phyloP scores from a whole-genome alignment of 208 protist species.

The Trypanosoma lewisi region DNA sequence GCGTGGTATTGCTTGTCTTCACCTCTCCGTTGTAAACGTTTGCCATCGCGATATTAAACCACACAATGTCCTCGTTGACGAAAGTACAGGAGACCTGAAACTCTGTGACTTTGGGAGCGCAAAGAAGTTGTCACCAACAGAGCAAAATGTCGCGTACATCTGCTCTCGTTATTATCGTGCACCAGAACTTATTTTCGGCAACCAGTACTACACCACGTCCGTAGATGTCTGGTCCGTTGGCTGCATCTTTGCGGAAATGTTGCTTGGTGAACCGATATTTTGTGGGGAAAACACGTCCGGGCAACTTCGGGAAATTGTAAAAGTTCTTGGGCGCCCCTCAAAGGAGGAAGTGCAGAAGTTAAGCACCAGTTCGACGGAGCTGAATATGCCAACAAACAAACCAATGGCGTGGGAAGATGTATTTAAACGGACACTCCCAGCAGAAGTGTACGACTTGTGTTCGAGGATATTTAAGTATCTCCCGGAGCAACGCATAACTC shows the following conservation, averaged over 20 bases:
- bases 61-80: constrained; percentile 99
- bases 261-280: constrained; percentile 99
- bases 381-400: constrained; percentile 51
- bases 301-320: constrained; percentile 97
- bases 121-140: constrained; percentile 97
- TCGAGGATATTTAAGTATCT: constrained; percentile 93
- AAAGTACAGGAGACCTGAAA: constrained; percentile 92
- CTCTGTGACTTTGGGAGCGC: constrained; percentile 99
- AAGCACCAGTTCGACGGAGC: constrained; percentile 46
- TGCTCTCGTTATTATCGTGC: constrained; percentile 99
- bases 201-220: constrained; percentile 98
- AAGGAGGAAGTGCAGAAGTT: constrained; percentile 70
- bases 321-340: constrained; percentile 95
- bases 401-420: constrained; percentile 58
- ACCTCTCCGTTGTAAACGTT: constrained; percentile 86
- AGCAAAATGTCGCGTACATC: constrained; percentile 99
- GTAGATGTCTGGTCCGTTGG: constrained; percentile 99
- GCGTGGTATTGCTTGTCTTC: constrained; percentile 95
- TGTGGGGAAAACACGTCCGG: constrained; percentile 98
- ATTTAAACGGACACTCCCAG: constrained; percentile 49
- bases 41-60: constrained; percentile 99
- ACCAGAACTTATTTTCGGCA: constrained; percentile 98
- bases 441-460: constrained; percentile 93
- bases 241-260: constrained; percentile 99
- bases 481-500: constrained; percentile 82